Evolutionary conservation across 352 stramenopile genomes (phyloP), one percentile per base, ranked within the genome.

Genomic region (Plasmopara halstedii): DNA sequence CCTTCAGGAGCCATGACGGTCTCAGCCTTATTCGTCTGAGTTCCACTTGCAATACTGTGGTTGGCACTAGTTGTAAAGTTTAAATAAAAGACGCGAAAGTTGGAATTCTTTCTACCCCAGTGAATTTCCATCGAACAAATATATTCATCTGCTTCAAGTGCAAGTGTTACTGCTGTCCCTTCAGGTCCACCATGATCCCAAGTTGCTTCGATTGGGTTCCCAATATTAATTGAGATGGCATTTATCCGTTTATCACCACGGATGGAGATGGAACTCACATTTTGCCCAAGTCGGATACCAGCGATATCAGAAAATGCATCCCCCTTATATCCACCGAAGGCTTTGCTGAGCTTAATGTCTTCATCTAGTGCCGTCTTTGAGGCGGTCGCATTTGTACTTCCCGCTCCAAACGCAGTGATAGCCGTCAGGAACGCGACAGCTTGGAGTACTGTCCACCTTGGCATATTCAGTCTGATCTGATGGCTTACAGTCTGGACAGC

Each of bases 121-220:
- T 62, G 53, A 34, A 62, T 40, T 21, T 58, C 48, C 42, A 62
- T 50, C 22, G 42, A 54, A 6, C 46, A 18, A n/a, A 62, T 38
- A 26, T 58, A 58, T 37, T 62, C 54, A 7, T 37, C 42, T 0
- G 10, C 32, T 2, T 31, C 42, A n/a, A 62, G 54, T 2, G 17
- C 33, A 13, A 63, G 35, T 4, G 43, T 44, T 2, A 48, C 21
- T 13, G 46, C 42, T 10, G 34, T 35, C 20, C 54, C 42, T 10
- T 42, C 49, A n/a, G n/a, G 43, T 7, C 48, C 54, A 10, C 48
- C 54, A 17, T 62, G 48, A 42, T 43, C 26, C 41, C 42, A 57
- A 32, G 33, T 58, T 19, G 22, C n/a, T 23, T 42, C 41, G 17
- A 20, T 26, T n/a, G 51, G 51, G 6, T 22, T 49, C 11, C 36